These are phyloP conservation scores for Trichoderma aggressivum DNA, from an alignment of 2,329 filamentous ascomycete genomes.

Conservation along the genomic window DNA sequence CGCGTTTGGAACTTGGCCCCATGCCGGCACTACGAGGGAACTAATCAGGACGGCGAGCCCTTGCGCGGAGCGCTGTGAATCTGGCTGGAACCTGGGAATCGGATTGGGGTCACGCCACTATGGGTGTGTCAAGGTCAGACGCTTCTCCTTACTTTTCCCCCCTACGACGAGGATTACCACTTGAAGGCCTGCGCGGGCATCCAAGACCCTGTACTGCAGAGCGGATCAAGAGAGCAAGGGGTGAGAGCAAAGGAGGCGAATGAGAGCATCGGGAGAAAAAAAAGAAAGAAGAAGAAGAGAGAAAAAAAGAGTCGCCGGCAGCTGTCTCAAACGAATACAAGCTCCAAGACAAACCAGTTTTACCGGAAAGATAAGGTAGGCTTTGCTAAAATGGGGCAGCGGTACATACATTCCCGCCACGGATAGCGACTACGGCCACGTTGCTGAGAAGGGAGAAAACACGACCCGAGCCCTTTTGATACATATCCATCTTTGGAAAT, in stretches of 20 bases:
- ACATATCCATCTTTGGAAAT: not conserved
- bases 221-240: not conserved
- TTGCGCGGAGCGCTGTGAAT: constrained; percentile 23
- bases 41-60: constrained; percentile 1
- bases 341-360: not conserved
- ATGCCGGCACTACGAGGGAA: constrained; percentile 21
- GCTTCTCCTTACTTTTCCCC: not conserved
- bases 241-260: not conserved
- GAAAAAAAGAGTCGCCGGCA: not conserved
- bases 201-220: not conserved
- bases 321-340: not conserved
- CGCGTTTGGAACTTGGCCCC: constrained; percentile 29
- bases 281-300: not conserved
- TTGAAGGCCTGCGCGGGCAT: not conserved
- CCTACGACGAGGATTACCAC: not conserved
- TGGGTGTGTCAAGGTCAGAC: not conserved
- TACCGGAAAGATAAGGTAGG: not conserved
- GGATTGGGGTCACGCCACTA: constrained; percentile 19
- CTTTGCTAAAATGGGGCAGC: not conserved
- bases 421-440: not conserved
- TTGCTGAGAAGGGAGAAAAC: not conserved
- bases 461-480: not conserved
- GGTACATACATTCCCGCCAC: not conserved
- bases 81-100: constrained; percentile 32
- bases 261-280: not conserved